phyloP scores from a whole-genome alignment of 306 rosid genomes.

The Fragaria ananassa region DNA sequence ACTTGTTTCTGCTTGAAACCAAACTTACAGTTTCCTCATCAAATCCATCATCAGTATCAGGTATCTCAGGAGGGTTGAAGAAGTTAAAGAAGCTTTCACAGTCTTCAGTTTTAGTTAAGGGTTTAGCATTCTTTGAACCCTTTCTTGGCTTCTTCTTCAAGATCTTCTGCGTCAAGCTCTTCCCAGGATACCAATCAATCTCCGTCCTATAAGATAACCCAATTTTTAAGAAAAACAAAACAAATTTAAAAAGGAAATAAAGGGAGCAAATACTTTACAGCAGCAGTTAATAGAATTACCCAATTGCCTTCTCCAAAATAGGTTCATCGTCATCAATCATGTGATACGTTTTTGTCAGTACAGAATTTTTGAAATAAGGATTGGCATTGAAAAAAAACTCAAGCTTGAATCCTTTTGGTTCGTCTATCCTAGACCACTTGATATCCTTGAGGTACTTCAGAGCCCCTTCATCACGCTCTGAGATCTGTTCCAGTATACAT shows the following conservation, averaged over 20 bases:
- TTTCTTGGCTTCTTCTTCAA: constrained; percentile 84
- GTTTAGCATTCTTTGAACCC: constrained; percentile 72
- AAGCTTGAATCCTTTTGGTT: constrained; percentile 78
- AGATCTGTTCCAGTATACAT: constrained; percentile 39
- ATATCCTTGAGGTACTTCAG: constrained; percentile 67
- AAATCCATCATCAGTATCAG: constrained; percentile 73
- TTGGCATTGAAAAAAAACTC: constrained; percentile 69
- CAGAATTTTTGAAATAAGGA: constrained; percentile 63
- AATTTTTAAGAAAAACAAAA: not conserved
- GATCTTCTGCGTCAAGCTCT: constrained; percentile 69
- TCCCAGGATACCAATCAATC: constrained; percentile 78
- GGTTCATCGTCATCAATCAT: constrained; percentile 83
- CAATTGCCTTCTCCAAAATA: constrained; percentile 73
- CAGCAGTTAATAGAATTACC: constrained; percentile 42
- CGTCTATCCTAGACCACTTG: constrained; percentile 67
- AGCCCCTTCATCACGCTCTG: constrained; percentile 85
- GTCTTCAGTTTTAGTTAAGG: constrained; percentile 70
- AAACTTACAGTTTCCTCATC: constrained; percentile 68
- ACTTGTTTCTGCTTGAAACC: not conserved
- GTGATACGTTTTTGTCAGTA: constrained; percentile 72
- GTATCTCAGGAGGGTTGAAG: constrained; percentile 77
- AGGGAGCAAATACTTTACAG: not conserved
- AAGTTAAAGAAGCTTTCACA: constrained; percentile 85
- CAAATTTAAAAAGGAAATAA: not conserved
- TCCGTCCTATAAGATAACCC: constrained; percentile 50